phyloP scores from a whole-genome alignment of 2,329 filamentous ascomycete genomes.

The Verticillium alfalfae region DNA sequence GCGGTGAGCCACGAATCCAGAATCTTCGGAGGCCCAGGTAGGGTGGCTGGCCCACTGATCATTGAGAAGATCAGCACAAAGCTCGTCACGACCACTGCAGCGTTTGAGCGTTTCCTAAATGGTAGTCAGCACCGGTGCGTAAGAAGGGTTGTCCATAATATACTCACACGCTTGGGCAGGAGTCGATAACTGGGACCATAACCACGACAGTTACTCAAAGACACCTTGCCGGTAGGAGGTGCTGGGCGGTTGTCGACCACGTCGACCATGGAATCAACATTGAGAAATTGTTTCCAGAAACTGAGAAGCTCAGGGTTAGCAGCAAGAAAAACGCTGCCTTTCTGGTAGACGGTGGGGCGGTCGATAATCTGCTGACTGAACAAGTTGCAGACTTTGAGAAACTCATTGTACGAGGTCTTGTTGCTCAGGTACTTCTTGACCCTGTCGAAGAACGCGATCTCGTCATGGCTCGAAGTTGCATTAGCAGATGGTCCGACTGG shows the following conservation, averaged over 20 bases:
- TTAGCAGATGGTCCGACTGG: conserved; percentile 74
- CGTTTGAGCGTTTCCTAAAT: conserved; percentile 74
- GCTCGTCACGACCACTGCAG: conserved; percentile 89
- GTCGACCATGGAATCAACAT: conserved; percentile 70
- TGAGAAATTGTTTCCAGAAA: conserved; percentile 82
- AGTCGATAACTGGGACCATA: conserved; percentile 92
- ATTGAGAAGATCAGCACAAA: conserved; percentile 89
- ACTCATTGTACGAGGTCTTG: conserved; percentile 88
- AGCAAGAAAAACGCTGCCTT: conserved; percentile 80
- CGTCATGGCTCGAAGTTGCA: conserved; percentile 72
- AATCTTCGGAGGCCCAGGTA: conserved; percentile 97
- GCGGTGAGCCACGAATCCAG: conserved; percentile 92
- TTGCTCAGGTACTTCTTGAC: conserved; percentile 96
- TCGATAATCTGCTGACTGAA: conserved; percentile 93
- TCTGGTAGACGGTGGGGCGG: conserved; percentile 73
- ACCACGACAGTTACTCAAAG: conserved; percentile 91
- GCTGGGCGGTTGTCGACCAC: conserved; percentile 73
- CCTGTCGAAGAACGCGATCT: conserved; percentile 89
- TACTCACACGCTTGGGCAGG: conserved; percentile 68
- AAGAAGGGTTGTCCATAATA: neutral
- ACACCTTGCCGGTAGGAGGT: conserved; percentile 75
- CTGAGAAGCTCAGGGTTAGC: conserved; percentile 82
- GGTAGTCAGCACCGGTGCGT: neutral
- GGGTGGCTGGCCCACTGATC: conserved; percentile 98
- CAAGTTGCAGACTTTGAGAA: conserved; percentile 93